Evolutionary conservation across 306 rosid genomes (phyloP), one percentile per base, ranked within the genome.

Genomic region (Benincasa hispida): DNA sequence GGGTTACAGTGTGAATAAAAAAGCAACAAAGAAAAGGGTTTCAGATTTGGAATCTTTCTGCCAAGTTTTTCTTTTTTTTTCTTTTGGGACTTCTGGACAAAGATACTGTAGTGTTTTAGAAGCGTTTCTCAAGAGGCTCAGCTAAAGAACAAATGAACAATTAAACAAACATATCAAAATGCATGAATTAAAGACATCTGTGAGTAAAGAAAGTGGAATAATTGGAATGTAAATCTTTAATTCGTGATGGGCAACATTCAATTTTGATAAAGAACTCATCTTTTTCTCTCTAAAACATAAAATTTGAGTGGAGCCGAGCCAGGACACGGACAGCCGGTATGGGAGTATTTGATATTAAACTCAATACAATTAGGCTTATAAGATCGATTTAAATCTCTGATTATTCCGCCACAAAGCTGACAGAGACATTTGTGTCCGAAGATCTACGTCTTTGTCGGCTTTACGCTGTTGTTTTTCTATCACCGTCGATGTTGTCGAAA

Each of bases 1-100:
- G 32, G 53, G 75, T 37, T 39, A 54, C 58, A 65, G 35, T 45
- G 37, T 41, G 75, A 69, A 79, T 82, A 84, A 67, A 75, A 81
- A 15, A 47, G 68, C 77, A 12, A 48, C 21, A 24, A 72, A 19
- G 67, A 21, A 68, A 69, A 80, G 86, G 79, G 81, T 51, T 75
- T 83, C 79, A 86, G 96, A 91, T 88, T 87, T 88, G 88, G 92
- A 78, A 80, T 77, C 83, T 62, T 53, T 55, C 66, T 73, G 75
- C 19, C 60, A 45, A 17, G 55, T 50, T 6, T 50, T 50, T 50
- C 21, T 17, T 11, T 45, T 25, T 27, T 28, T 32, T 42, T n/a
- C 32, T 47, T 80, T 41, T 80, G 76, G 72, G 30, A 14, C 68
- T 74, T 62, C 55, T 48, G 82, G 90, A 85, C 94, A 91, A 11